Evolutionary conservation across 2,329 filamentous ascomycete genomes (phyloP).

Genomic region (Clarireedia hainanense): DNA sequence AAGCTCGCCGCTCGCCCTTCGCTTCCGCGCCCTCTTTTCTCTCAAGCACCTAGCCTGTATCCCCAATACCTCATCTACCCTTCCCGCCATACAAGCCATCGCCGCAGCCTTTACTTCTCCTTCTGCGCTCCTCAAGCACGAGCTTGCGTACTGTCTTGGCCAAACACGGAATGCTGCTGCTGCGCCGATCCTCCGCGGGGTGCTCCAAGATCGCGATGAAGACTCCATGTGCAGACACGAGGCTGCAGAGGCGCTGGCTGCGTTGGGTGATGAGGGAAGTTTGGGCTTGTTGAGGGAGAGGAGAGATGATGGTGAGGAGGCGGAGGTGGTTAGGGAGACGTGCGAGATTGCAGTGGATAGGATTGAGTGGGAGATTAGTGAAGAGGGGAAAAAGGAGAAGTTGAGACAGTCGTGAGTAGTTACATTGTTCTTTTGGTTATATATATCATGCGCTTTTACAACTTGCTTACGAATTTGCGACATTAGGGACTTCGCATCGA

Average conservation of each 20-base stretch:
- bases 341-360: slow-evolving; percentile 94
- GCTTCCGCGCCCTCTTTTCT: slow-evolving; percentile 95
- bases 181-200: slow-evolving; percentile 61
- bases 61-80: slow-evolving; percentile 45
- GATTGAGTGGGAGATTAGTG: slow-evolving; percentile 85
- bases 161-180: slow-evolving; percentile 76
- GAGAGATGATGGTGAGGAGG: slow-evolving; percentile 68
- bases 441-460: background rate
- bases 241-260: slow-evolving; percentile 89
- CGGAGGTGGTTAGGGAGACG: slow-evolving; percentile 80
- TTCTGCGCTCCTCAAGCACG: slow-evolving; percentile 89
- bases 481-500: slow-evolving; percentile 84
- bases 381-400: slow-evolving; percentile 63
- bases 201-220: slow-evolving; percentile 71
- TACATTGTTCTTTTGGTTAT: background rate
- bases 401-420: slow-evolving; percentile 65
- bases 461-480: slow-evolving; percentile 16
- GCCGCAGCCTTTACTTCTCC: slow-evolving; percentile 77
- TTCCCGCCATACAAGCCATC: slow-evolving; percentile 67
- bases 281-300: slow-evolving; percentile 65
- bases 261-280: slow-evolving; percentile 68
- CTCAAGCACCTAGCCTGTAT: slow-evolving; percentile 85
- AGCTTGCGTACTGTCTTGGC: slow-evolving; percentile 92
- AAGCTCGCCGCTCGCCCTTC: slow-evolving; percentile 70
- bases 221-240: slow-evolving; percentile 96